Base-by-base conservation (phyloP, 257 asterid species). In the Paulownia fortunei region DNA sequence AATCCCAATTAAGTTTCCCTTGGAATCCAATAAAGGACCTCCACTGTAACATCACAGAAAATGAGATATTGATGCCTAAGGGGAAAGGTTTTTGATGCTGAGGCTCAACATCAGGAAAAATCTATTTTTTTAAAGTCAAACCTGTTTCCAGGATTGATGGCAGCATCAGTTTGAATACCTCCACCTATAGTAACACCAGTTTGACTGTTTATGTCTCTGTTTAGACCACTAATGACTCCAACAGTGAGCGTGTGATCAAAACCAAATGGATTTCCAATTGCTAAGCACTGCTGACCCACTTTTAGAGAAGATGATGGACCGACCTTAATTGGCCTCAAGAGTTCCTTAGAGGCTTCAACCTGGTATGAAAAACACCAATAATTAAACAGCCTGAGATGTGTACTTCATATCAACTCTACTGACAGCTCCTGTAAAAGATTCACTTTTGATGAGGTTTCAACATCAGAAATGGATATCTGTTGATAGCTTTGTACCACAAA, bases 131-230 rank as follows among this genome's bases (percentile, higher is more conserved):
- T 3, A 62, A 80, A 52, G 3, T 18, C 46, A 6, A 68, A 94
- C 99, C 99, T 94, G 93, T 95, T 95, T 77, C 99, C 99, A 58
- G 99, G 99, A 82, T 95, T 95, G 81, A 95, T 95, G 70, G 99
- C 96, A 72, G 99, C 99, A 83, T 95, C 99, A 60, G 99, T 95
- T 85, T 95, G 99, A 70, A 95, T 89, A 56, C 99, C 98, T 67
- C 97, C 99, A 65, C 98, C 96, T 37, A 95, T 91, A 3, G 99
- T 95, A 67, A 95, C 98, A 75, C 99, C 98, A 69, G 97, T 81
- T 90, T 91, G 97, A 86, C 98, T 93, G 77, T 87, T 89, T 79
- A 95, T 95, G 84, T 95, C 99, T 82, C 99, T 88, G 84, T 95
- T 89, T 36, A 95, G 86, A 44, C 99, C 99, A 72, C 99, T 93